Evolutionary conservation across 148 eudicot species (phyloP), one percentile per base, ranked within the genome.

Genomic region (Silene uniflora): DNA sequence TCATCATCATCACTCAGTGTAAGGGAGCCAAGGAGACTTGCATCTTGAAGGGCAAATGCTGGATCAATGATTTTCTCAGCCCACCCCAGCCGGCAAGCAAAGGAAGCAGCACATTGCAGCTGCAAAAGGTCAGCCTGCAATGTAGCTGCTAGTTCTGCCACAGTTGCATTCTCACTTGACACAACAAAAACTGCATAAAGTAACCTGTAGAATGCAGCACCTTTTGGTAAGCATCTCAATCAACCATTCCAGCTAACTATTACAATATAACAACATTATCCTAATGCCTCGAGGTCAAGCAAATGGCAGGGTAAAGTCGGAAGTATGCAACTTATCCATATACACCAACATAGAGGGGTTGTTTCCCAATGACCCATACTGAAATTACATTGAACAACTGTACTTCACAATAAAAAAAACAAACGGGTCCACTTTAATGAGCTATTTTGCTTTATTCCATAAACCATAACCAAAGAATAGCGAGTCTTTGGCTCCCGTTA

Each of bases 61-160:
- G 97, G 97, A 78, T 95, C 98, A 66, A 92, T 90, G 75, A 95
- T 76, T 79, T 92, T 95, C 78, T 86, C 92, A 39, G 98, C 97
- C 98, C 98, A 95, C 63, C 98, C 98, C 83, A 95, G 81, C 79
- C 96, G 91, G 84, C 98, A 95, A 81, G 96, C 90, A 83, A 95
- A 92, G 56, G 98, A 95, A 85, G 98, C 98, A 85, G 97, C 98
- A 83, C 90, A 90, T 81, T 88, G 95, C 77, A 93, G 86, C 85
- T 91, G 97, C 79, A 89, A 83, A 64, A 91, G 90, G 75, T 95
- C 97, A 76, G 98, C 93, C 89, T 95, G 98, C 73, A 92, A 83
- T 56, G 98, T 95, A 61, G 93, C 16, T 22, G 98, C 96, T 82
- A 95, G 87, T 82, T 95, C 97, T 67, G 93, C 93, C 35, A 95